A percentile compares a stretch with the other conserved stretches of the same genome.
These are phyloP conservation scores for Yarrowia osloensis DNA, from an alignment of 805 yeast species.

Conservation along the genomic window DNA sequence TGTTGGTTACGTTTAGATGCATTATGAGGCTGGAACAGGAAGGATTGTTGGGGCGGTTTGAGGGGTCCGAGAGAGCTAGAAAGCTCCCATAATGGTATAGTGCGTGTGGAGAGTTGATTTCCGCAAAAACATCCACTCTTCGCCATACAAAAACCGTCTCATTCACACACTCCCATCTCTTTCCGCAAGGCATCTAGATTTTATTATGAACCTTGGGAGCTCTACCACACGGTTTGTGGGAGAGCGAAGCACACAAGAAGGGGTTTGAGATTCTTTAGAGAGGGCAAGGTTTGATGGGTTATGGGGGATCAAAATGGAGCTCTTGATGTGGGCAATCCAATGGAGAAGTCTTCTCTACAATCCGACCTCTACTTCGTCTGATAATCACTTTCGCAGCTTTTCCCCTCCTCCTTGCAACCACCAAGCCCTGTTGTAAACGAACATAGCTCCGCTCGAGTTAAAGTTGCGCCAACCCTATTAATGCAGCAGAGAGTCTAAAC, in stretches of 20 bases:
- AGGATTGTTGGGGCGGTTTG: too few relatives aligned
- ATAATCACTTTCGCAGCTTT: too few relatives aligned
- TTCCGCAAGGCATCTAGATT: slow-evolving; percentile 3
- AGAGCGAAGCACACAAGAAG: background rate
- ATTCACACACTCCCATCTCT: too few relatives aligned
- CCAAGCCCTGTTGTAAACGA: too few relatives aligned
- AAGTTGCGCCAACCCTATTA: background rate
- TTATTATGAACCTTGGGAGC: background rate
- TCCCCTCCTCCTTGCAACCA: too few relatives aligned
- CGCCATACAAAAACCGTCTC: background rate
- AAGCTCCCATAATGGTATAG: too few relatives aligned
- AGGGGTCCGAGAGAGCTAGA: too few relatives aligned
- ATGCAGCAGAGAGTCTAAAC: background rate
- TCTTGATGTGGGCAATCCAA: too few relatives aligned
- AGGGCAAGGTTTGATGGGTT: background rate
- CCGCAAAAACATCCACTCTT: background rate
- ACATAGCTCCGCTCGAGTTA: background rate
- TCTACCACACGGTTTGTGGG: background rate
- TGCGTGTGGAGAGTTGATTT: background rate
- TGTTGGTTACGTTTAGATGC: background rate
- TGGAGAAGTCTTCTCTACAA: too few relatives aligned
- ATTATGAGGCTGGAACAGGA: background rate
- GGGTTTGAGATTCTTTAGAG: background rate
- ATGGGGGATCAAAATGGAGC: too few relatives aligned
- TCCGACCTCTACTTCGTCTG: too few relatives aligned